Evolutionary conservation across 768 basidiomycete species (phyloP).

Genomic region (Boletus tylopilopsis): DNA sequence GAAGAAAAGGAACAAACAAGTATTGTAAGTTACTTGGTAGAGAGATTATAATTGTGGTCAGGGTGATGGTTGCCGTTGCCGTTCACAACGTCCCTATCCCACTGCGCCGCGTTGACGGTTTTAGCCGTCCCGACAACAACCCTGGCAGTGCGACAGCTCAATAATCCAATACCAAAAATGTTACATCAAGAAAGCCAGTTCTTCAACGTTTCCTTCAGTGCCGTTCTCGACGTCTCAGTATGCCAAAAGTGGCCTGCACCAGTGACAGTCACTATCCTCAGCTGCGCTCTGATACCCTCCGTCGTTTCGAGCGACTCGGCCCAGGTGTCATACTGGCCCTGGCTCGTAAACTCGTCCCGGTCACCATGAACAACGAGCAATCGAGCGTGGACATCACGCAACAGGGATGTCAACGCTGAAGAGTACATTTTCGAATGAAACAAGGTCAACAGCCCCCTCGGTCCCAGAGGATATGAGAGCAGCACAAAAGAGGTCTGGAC

Average conservation of each 20-base stretch:
- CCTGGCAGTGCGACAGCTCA: conserved; percentile 7
- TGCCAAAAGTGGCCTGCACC: conserved; percentile 70
- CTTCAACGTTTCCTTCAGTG: conserved; percentile 18
- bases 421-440: conserved; percentile 60
- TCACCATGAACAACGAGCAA: conserved; percentile 68
- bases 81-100: background rate
- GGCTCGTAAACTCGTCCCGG: conserved; percentile 65
- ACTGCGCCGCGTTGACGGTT: conserved; percentile 9
- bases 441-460: conserved; percentile 62
- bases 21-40: conserved; percentile 10
- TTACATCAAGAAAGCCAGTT: conserved; percentile 19
- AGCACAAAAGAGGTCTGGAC: conserved; percentile 62
- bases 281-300: conserved; percentile 22
- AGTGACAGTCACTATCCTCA: conserved; percentile 37
- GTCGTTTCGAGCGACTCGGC: conserved; percentile 33
- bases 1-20: conserved; percentile 8
- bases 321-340: conserved; percentile 56
- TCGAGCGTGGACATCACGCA: conserved; percentile 43
- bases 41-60: conserved; percentile 20
- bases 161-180: too few species aligned
- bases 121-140: conserved; percentile 11
- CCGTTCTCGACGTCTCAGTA: conserved; percentile 27
- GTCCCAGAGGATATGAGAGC: conserved; percentile 73
- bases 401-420: conserved; percentile 45
- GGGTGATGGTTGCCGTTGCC: conserved; percentile 27